Base-by-base conservation (phyloP, 169 alveolate genomes). In the Cryptosporidium andersoni region DNA sequence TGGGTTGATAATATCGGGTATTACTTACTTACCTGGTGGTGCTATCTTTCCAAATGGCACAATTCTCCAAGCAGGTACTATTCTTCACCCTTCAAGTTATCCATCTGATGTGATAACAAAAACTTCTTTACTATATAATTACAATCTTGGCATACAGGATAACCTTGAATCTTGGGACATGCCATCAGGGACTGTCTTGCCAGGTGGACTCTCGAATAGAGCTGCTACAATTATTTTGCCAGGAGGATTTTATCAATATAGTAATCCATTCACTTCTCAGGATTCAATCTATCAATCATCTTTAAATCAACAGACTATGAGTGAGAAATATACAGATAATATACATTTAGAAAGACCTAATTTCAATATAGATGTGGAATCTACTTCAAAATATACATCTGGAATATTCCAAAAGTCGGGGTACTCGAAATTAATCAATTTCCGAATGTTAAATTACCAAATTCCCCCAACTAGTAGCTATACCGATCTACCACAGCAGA, bases 31-130 rank as follows among this genome's bases (percentile, higher is more conserved):
- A n/a, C 55, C 85, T 25, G 85, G 85, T 42, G 85, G 85, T 9
- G 85, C 85, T 1, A 74, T 74, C 11, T 74, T 74, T 42, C 85
- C 85, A 56, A 74, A 74, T 58, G 85, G 85, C 16, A 74, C 85
- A 11, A 74, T 58, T 58, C 37, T 74, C 9, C 85, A 74, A 36
- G 74, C 85, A 11, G 85, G 85, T n/a, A 74, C 85, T 4, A 74
- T 74, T 14, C 85, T 74, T n/a, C 85, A 74, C n/a, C 74, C 85
- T 48, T 68, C 85, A 43, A 3, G 42, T 2, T 68, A 74, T 60
- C 85, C 85, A 37, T 64, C 55, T 43, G 60, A 74, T 58, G 67
- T 74, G 16, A 58, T 74, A 2, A 74, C 85, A 9, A 68, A 74
- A 60, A 74, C 85, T 16, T 74, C 85, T 12, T 55, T 74, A 40